Conservation (phyloP, 352 stramenopile species). For the Pythium scleroteichum region DNA sequence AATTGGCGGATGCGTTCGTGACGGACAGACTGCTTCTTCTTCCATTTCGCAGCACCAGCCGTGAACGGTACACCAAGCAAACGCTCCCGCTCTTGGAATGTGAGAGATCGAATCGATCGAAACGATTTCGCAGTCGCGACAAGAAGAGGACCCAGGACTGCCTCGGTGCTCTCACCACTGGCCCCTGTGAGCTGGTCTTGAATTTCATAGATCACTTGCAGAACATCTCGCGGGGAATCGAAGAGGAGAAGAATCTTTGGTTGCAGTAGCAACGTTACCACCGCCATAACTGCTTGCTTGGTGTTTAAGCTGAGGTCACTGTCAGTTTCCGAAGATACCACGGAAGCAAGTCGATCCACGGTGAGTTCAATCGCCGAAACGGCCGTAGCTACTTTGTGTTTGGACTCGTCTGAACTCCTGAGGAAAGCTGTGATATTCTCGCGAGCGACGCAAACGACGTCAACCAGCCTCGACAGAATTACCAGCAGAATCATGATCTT, state of each 20-base stretch:
- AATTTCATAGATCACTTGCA: slow-evolving; percentile 38
- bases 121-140: slow-evolving; percentile 6
- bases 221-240: slow-evolving; percentile 47
- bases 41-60: slow-evolving; percentile 4
- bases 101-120: slow-evolving; percentile 14
- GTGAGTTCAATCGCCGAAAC: slow-evolving; percentile 20
- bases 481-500: slow-evolving; percentile 23
- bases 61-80: slow-evolving; percentile 3
- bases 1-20: slow-evolving; percentile 46
- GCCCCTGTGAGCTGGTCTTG: not conserved
- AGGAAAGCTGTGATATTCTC: not conserved
- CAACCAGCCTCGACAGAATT: slow-evolving; percentile 13
- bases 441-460: slow-evolving; percentile 1
- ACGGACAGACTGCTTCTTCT: slow-evolving; percentile 52
- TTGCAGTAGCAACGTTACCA: slow-evolving; percentile 30
- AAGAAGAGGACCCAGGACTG: slow-evolving; percentile 2
- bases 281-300: slow-evolving; percentile 6
- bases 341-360: slow-evolving; percentile 15
- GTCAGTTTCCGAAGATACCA: slow-evolving; percentile 2
- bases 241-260: slow-evolving; percentile 58
- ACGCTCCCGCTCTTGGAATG: slow-evolving; percentile 6
- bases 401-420: slow-evolving; percentile 1
- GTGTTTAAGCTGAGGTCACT: not conserved
- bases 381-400: slow-evolving; percentile 5
- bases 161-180: not conserved